Base-by-base conservation (phyloP, 495 filamentous ascomycete species). In the Aspergillus asperescens region DNA sequence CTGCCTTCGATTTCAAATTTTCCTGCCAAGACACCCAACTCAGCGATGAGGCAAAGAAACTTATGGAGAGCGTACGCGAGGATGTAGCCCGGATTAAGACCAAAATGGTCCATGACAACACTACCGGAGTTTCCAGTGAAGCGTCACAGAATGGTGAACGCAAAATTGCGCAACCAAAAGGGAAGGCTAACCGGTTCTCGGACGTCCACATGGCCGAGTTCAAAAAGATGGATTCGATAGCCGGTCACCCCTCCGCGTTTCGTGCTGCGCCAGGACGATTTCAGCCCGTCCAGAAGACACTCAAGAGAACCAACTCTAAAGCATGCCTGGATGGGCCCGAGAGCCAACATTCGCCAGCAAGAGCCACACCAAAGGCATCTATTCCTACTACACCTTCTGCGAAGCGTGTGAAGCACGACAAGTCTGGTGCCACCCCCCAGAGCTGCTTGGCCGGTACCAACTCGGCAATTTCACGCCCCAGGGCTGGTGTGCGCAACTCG, bases 141-240 rank as follows among this genome's bases (percentile, higher is more conserved):
- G 18, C 40, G 28, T 48, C 62, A 7, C 59, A 68, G 37, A 57
- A 54, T 5, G 74, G 77, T 39, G 77, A 71, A 12, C 84, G 90
- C 52, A 89, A 81, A 68, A 87, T 94, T 55, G 89, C 85, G 5
- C 76, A 78, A 41, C 80, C 90, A 16, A 93, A 85, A 68, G 85
- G 89, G 44, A 92, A 85, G 64, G 75, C 78, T 40, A 72, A 82
- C 31, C 79, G 90, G 4, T 96, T 83, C 70, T 94, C 88, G 60
- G 81, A 88, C 50, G 81, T 78, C 43, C 90, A 96, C 63, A 87
- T 87, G 81, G 80, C 82, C 43, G 78, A 90, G 62, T 96, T 96
- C 73, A 89, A 86, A 69, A 96, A 93, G 76, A 95, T 96, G 90
- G 89, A 95, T 59, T 95, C 89, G 9, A 96, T 96, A 66, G 88